Base-by-base conservation (phyloP, 208 protist genomes). In the Trypanosoma conorhini region DNA sequence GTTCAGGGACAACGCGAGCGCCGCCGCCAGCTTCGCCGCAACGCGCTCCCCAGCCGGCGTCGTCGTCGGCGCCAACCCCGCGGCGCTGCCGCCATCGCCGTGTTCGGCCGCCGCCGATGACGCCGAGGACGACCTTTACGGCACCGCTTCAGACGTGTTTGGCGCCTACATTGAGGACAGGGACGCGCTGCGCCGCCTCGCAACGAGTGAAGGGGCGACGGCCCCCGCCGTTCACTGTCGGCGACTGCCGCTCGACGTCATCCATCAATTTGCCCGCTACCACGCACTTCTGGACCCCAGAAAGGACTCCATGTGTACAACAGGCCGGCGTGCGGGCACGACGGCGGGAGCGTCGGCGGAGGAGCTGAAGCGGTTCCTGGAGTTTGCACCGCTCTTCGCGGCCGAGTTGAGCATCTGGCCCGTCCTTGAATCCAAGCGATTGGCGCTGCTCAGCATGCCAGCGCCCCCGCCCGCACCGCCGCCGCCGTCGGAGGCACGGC, bases 261-360 rank as follows among this genome's bases (percentile, higher is more conserved):
- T 92, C 19, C 84, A 94, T 68, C 72, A 87, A 31, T 94, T 94
- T 76, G 67, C 59, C 10, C 74, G 62, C n/a, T 94, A 94, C 63
- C 82, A 91, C 58, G 42, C 67, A 12, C 72, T 91, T 40, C 72
- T 93, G 56, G 54, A 77, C 38, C 70, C 80, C 2, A 74, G 59
- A 51, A 71, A 61, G 28, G 50, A 72, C 0, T 44, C 28, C 42
- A 22, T 58, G 21, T 72, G 62, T 58, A 60, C 51, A 68, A 62
- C 65, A 51, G 63, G 63, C 33, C 24, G 17, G 26, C 54, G 51
- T 19, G 24, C 17, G 5, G 44, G 33, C 7, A 67, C 61, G 30
- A 61, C 46, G 21, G 3, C 42, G 28, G 24, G 10, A 19, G n/a
- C 48, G 28, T 62, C 26, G 28, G 12, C 46, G 21, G 42, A 62